Evolutionary conservation across 2,329 filamentous ascomycete species (phyloP), one percentile per base, ranked within the genome.

Genomic region (Nemania bipapillata): DNA sequence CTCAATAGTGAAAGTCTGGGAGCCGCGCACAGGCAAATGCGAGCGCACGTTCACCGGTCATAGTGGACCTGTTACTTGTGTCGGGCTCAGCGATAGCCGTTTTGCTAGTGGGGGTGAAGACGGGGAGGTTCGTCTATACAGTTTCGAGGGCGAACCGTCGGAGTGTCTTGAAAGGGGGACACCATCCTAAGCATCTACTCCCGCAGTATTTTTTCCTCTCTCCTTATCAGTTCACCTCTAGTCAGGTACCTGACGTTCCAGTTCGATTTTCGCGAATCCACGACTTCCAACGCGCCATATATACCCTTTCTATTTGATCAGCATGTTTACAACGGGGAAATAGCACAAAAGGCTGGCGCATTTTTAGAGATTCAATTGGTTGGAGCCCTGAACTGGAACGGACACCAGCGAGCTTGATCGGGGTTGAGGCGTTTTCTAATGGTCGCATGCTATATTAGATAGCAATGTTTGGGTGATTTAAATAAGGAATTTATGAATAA

Each of bases 31-130:
- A 1, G 96, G 96, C 30, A 93, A 92, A 77, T 97, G 94, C 80
- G 94, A 98, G 79, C 86, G 94, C 56, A 98, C 94, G 2, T 95
- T 97, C 77, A 94, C 93, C 2, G 94, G 94, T 0, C 96, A 98
- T 79, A 88, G 90, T 1, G 95, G 93, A 0, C 94, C 96, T 0
- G 94, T 98, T 2, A 98, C 94, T 2, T 98, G 95, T 78, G 91
- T 98, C 45, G 94, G 92, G 1, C 84, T 99, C 6, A 96, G 93
- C 75, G 96, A 98, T 78, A 92, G 91, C 74, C 87, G 92, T 47
- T 91, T 99, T 84, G 92, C 93, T 32, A 97, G 92, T 74, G 96
- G 94, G 5, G 93, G 95, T 76, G 96, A 98, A 80, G 96, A 99
- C 78, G 93, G 93, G 71, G 94, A 97, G 75, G 92, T 97, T 37